Evolutionary conservation across 148 eudicot genomes (phyloP).

Genomic region (Chenopodium berlandieri): DNA sequence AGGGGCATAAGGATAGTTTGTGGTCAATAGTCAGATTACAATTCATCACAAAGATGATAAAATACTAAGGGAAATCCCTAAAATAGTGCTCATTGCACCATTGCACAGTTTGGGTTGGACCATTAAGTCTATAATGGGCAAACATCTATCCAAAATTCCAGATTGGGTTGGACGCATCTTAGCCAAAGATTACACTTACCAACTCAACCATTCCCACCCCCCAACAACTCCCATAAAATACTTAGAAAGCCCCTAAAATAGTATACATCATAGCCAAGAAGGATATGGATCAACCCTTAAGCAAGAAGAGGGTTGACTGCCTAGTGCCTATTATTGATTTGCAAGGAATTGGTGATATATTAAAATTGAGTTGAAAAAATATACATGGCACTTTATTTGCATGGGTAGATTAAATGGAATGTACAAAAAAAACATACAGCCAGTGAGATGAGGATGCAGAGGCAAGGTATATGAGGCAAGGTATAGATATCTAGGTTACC

Average conservation of each 20-base stretch:
- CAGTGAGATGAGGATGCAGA: not conserved
- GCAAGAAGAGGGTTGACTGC: not conserved
- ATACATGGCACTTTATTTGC: not conserved
- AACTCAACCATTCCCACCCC: not conserved
- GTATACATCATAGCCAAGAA: not conserved
- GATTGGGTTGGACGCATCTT: not conserved
- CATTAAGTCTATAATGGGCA: not conserved
- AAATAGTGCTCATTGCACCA: no score
- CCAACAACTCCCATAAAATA: not conserved
- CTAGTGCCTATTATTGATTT: no score
- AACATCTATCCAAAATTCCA: not conserved
- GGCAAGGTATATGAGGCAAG: not conserved
- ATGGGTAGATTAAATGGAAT: not conserved
- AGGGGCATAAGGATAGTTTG: no score
- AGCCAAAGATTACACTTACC: not conserved
- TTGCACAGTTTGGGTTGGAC: not conserved
- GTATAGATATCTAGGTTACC: constrained; percentile 37
- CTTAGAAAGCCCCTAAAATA: not conserved
- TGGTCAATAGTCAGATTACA: no score
- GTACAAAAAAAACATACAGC: not conserved
- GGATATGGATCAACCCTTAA: not conserved
- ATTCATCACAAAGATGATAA: no score
- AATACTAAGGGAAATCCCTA: no score
- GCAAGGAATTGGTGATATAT: no score
- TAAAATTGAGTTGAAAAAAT: not conserved